phyloP scores from a whole-genome alignment of 2,329 filamentous ascomycete species.

The Fusarium aywerte region DNA sequence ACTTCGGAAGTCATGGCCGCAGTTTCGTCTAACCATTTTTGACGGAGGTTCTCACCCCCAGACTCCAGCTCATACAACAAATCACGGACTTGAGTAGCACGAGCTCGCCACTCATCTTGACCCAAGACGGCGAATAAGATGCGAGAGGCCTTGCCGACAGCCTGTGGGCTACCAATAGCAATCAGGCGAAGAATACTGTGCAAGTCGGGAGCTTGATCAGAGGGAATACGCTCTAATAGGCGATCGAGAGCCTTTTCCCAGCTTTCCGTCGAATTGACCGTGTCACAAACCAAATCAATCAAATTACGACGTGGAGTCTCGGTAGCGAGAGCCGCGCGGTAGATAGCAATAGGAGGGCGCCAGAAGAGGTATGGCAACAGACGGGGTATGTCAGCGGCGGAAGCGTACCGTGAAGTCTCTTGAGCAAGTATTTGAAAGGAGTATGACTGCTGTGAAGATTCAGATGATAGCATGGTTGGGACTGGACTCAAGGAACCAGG shows the following conservation, averaged over 20 bases:
- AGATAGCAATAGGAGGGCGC: constrained; percentile 49
- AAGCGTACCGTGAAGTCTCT: constrained; percentile 40
- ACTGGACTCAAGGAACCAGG: constrained; percentile 41
- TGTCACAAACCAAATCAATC: constrained; percentile 43
- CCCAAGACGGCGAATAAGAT: constrained; percentile 52
- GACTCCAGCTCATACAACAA: constrained; percentile 37
- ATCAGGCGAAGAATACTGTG: constrained; percentile 49
- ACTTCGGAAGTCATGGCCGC: not conserved
- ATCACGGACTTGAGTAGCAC: constrained; percentile 41
- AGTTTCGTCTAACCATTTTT: constrained; percentile 30
- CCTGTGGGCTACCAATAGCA: constrained; percentile 47
- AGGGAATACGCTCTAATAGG: constrained; percentile 26
- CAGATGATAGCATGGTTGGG: constrained; percentile 40
- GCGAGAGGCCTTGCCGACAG: constrained; percentile 46
- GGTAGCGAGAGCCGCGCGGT: constrained; percentile 43
- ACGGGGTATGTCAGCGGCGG: constrained; percentile 42
- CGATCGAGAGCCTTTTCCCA: constrained; percentile 33
- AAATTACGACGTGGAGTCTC: constrained; percentile 19
- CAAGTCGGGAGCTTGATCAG: constrained; percentile 34
- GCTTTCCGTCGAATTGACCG: constrained; percentile 25
- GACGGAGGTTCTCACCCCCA: constrained; percentile 24
- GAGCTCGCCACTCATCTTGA: constrained; percentile 50
- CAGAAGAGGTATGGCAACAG: constrained; percentile 54
- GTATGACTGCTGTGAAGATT: constrained; percentile 34
- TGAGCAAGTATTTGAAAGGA: constrained; percentile 34